Evolutionary conservation across 495 filamentous ascomycete genomes (phyloP).

Genomic region (Aspergillus panamensis): DNA sequence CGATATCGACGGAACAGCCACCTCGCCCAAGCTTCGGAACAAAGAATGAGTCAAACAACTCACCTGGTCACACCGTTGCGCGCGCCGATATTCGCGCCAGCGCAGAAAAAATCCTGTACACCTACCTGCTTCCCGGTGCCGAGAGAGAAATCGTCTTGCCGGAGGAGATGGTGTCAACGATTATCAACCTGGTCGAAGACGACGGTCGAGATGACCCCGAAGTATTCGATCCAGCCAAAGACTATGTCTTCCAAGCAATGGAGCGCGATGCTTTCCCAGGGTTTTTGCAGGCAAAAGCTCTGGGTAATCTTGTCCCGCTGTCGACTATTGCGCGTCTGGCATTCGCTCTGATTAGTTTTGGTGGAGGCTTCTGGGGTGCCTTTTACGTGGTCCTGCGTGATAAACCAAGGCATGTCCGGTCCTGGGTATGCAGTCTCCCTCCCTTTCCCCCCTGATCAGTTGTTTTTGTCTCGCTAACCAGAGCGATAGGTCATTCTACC

Average conservation of each 20-base stretch:
- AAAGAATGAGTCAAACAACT: conserved; percentile 54
- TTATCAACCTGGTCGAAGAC: conserved; percentile 81
- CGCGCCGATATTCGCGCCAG: conserved; percentile 85
- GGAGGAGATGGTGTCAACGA: conserved; percentile 74
- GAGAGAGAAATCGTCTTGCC: conserved; percentile 95
- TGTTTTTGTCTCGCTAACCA: conserved; percentile 18
- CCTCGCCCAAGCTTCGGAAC: conserved; percentile 65
- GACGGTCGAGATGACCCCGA: conserved; percentile 91
- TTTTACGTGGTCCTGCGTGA: conserved; percentile 91
- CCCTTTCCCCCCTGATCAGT: neutral
- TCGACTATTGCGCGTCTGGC: conserved; percentile 79
- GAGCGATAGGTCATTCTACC: conserved; percentile 78
- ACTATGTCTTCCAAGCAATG: conserved; percentile 99
- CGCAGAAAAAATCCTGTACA: conserved; percentile 96
- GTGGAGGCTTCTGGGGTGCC: conserved; percentile 88
- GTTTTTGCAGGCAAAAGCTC: conserved; percentile 88
- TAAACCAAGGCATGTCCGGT: conserved; percentile 65
- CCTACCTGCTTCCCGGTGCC: conserved; percentile 84
- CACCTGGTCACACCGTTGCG: conserved; percentile 78
- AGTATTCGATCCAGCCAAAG: conserved; percentile 94
- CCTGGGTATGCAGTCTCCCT: conserved; percentile 65
- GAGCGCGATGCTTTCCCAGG: conserved; percentile 97
- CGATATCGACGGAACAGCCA: conserved; percentile 48
- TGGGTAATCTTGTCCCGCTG: conserved; percentile 89
- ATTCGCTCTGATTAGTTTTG: conserved; percentile 80